Conservation (phyloP, 2,329 filamentous ascomycete species). For the Nemania sp. region DNA sequence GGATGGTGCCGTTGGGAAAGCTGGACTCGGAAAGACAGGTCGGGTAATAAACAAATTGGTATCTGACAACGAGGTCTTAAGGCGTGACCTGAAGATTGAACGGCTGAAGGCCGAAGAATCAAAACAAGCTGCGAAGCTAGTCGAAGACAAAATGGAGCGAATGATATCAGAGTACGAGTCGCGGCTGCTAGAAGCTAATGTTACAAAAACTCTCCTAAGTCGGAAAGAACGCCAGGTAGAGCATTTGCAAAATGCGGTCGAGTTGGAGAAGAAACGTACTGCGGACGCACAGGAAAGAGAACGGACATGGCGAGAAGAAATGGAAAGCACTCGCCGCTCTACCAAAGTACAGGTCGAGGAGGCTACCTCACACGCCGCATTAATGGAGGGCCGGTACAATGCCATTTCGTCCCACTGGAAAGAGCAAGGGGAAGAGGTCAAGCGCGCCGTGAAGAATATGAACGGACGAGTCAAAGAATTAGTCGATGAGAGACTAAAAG, state of each 20-base stretch:
- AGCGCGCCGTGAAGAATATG: slow-evolving; percentile 63
- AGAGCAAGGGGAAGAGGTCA: slow-evolving; percentile 73
- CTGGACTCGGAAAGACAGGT: slow-evolving; percentile 78
- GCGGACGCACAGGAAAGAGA: slow-evolving; percentile 70
- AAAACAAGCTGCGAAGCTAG: slow-evolving; percentile 73
- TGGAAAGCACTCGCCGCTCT: slow-evolving; percentile 71
- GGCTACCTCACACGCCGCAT: slow-evolving; percentile 71
- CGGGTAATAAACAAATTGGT: slow-evolving; percentile 85
- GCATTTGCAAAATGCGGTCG: slow-evolving; percentile 72
- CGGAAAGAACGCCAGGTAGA: slow-evolving; percentile 81
- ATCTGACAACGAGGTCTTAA: slow-evolving; percentile 81
- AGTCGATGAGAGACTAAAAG: slow-evolving; percentile 66
- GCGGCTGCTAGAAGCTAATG: slow-evolving; percentile 74
- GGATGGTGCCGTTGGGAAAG: slow-evolving; percentile 77
- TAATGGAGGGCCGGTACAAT: slow-evolving; percentile 78
- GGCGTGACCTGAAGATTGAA: slow-evolving; percentile 78
- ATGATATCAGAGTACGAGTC: slow-evolving; percentile 76
- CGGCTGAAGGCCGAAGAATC: slow-evolving; percentile 75
- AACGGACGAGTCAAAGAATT: slow-evolving; percentile 66
- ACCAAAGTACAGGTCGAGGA: slow-evolving; percentile 73
- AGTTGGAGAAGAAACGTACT: slow-evolving; percentile 72
- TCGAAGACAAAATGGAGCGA: slow-evolving; percentile 78
- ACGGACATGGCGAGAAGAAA: slow-evolving; percentile 70
- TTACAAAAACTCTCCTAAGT: slow-evolving; percentile 77
- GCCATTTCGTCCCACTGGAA: slow-evolving; percentile 74